phyloP scores from a whole-genome alignment of 2,329 filamentous ascomycete genomes.

The Penicillium sp. region DNA sequence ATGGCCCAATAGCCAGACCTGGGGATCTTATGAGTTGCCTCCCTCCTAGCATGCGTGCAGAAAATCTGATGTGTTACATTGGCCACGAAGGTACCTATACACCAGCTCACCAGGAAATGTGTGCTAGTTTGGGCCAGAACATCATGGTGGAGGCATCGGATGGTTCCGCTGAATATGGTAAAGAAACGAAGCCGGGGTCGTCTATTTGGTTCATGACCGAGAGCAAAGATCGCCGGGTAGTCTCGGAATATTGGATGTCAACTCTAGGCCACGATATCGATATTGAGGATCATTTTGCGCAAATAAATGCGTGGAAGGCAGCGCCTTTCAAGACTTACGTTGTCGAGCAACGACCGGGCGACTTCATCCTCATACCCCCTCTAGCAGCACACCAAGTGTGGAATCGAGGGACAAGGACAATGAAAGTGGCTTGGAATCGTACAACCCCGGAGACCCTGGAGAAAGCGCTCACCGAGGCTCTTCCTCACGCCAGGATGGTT shows the following conservation, averaged over 20 bases:
- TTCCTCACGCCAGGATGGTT: slow-evolving; percentile 80
- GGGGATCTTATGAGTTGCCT: slow-evolving; percentile 94
- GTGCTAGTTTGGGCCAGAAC: slow-evolving; percentile 87
- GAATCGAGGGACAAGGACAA: slow-evolving; percentile 90
- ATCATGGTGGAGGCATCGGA: slow-evolving; percentile 91
- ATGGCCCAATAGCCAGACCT: too few species aligned
- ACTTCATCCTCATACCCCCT: slow-evolving; percentile 88
- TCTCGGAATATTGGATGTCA: slow-evolving; percentile 87
- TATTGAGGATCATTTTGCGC: slow-evolving; percentile 92
- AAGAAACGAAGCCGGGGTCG: slow-evolving; percentile 65
- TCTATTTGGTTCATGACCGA: slow-evolving; percentile 99
- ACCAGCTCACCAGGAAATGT: slow-evolving; percentile 94
- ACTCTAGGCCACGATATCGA: slow-evolving; percentile 93
- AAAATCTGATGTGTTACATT: slow-evolving; percentile 97
- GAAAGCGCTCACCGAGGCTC: slow-evolving; percentile 72
- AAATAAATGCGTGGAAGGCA: slow-evolving; percentile 89
- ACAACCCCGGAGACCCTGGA: slow-evolving; percentile 87
- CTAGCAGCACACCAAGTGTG: slow-evolving; percentile 96
- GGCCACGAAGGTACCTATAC: slow-evolving; percentile 97
- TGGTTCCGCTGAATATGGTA: slow-evolving; percentile 56
- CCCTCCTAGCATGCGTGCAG: slow-evolving; percentile 74
- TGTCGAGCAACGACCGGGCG: slow-evolving; percentile 79
- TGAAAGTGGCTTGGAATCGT: slow-evolving; percentile 97
- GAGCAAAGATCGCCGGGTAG: slow-evolving; percentile 77
- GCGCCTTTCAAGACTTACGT: slow-evolving; percentile 88